Base-by-base conservation (phyloP, 352 stramenopile genomes). In the Globisporangium nunn region DNA sequence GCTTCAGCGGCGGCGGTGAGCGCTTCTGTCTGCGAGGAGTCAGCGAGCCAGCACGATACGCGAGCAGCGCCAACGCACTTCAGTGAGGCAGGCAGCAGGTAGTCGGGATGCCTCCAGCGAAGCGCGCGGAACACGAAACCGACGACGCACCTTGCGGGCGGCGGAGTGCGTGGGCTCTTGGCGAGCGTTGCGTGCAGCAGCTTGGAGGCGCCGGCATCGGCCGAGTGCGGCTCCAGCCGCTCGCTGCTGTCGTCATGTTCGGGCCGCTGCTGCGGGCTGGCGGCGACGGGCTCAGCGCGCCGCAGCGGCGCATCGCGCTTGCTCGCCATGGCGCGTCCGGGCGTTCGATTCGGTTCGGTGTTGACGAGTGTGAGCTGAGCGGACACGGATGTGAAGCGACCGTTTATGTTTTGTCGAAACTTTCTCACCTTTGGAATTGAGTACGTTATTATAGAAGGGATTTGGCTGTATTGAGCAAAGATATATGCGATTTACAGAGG, bases 251-350 rank as follows among this genome's bases (percentile, higher is more conserved):
- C 23, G 6, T 28, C 12, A 17, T 30, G 7, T 5, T n/a, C 45
- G 45, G 17, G 23, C 23, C 23, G 23, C n/a, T 12, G 61, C 40
- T 56, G 37, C 11, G 11, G 3, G 37, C 37, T 43, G 37, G 37
- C 11, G 11, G 37, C 37, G 10, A 44, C 50, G 18, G n/a, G 31
- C 50, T 54, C 50, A 7, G 50, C 50, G 50, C 33, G 31, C 6
- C 50, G 50, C 31, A 31, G 31, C 31, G 8, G 30, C 18, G 50
- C 50, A 33, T 54, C 52, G 18, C 62, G 46, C 51, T 72, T 65
- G 33, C 59, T 51, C 29, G 54, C 31, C 15, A 59, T 58, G 0
- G 29, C 41, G 49, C 18, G 41, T 28, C 14, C 28, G 15, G 11
- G 35, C 8, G 7, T 12, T 41, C 8, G 35, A 14, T 12, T 43